Evolutionary conservation across 306 rosid species (phyloP), one percentile per base, ranked within the genome.

Genomic region (Parietaria judaica): DNA sequence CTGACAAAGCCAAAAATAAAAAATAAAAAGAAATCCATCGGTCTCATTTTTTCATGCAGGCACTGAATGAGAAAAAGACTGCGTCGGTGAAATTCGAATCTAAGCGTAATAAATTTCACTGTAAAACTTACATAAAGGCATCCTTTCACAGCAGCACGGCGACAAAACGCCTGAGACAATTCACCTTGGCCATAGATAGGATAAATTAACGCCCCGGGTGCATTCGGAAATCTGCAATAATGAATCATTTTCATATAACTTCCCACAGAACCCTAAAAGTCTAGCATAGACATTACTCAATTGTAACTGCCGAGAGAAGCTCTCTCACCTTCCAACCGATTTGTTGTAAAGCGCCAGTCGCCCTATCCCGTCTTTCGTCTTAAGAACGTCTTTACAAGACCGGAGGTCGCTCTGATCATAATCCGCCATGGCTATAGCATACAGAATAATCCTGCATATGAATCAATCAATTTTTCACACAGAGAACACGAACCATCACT

Each of bases 121-220:
- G 9, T 8, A 66, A 56, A 81, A 85, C 99, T 84, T 88, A 88
- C 97, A 63, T 88, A 79, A 60, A 88, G 70, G 87, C 94, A 88
- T 50, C 95, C 95, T 74, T 88, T 92, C 56, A 92, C 99, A 77
- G 99, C 96, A 60, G 96, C 96, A 54, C 94, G 90, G 11, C 94
- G 95, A 56, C 90, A 86, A 79, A 86, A 92, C 58, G 89, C 95
- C 78, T 86, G 94, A 47, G 95, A 79, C 55, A 88, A 76, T 74
- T 92, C 99, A 65, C 97, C 95, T 54, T 79, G 81, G 63, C 99
- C 99, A 55, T 88, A 92, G 65, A 84, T 44, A 74, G 99, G 95
- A 76, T 88, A 92, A 56, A 88, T 71, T 61, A 92, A 66, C 64
- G 95, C 94, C 62, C 99, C 88, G 1, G 79, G 81, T 10, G 86